Conservation (phyloP, 495 filamentous ascomycete genomes). For the Daldinia caldariorum region DNA sequence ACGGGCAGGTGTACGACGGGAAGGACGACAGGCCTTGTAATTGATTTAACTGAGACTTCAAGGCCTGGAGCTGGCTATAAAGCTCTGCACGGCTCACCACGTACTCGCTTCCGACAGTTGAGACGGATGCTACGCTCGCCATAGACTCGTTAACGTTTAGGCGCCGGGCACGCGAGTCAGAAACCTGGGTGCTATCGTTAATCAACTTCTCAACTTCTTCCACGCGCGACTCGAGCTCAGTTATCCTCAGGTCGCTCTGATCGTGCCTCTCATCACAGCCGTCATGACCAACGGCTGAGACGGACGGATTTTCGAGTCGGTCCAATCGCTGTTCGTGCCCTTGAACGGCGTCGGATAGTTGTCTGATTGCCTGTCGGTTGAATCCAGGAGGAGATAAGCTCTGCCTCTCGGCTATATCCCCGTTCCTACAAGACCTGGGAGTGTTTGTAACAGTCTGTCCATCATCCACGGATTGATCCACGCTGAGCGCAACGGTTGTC, state of each 20-base stretch:
- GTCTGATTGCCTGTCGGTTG: slow-evolving; percentile 46
- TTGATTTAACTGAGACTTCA: slow-evolving; percentile 65
- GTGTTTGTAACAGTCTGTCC: slow-evolving; percentile 43
- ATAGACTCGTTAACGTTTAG: slow-evolving; percentile 50
- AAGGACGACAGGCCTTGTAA: slow-evolving; percentile 63
- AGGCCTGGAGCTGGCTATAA: slow-evolving; percentile 60
- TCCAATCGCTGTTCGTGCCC: slow-evolving; percentile 67
- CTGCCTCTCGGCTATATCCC: slow-evolving; percentile 39
- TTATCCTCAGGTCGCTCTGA: slow-evolving; percentile 63
- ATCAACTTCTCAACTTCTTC: slow-evolving; percentile 68
- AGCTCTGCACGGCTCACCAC: slow-evolving; percentile 54
- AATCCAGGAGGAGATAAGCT: slow-evolving; percentile 36
- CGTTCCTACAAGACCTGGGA: slow-evolving; percentile 40
- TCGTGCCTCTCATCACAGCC: slow-evolving; percentile 68
- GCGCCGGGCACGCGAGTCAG: slow-evolving; percentile 46
- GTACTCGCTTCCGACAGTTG: slow-evolving; percentile 53
- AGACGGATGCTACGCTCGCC: slow-evolving; percentile 56
- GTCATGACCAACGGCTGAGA: slow-evolving; percentile 65
- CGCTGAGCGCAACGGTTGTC: slow-evolving; percentile 19
- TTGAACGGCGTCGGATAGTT: slow-evolving; percentile 54
- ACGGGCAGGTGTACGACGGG: slow-evolving; percentile 67
- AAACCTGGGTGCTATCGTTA: slow-evolving; percentile 56
- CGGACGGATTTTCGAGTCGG: slow-evolving; percentile 67
- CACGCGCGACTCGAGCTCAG: slow-evolving; percentile 69
- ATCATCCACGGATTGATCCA: slow-evolving; percentile 41